Percentiles rank a stretch among this genome's conserved stretches.
Evolutionary conservation across 371 early-diverging fungal genomes (phyloP).

Genomic region (Mucor circinelloides): DNA sequence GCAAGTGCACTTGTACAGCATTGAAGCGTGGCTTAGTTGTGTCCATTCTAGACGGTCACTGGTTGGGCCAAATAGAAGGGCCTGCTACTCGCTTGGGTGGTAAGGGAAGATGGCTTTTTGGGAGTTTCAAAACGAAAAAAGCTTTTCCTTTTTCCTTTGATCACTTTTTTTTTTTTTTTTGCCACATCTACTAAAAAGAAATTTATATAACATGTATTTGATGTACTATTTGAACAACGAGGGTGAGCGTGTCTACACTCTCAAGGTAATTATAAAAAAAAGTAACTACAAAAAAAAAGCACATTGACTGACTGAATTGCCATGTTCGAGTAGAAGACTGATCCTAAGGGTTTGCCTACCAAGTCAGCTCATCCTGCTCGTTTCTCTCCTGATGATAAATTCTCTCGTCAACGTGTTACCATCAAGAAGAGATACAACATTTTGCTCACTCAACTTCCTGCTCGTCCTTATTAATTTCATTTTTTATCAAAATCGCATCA

Average conservation of each 20-base stretch:
- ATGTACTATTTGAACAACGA: conserved; percentile 85
- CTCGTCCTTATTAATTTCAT: conserved; percentile 38
- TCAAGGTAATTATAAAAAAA: conserved; percentile 70
- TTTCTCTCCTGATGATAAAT: conserved; percentile 99
- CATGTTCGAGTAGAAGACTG: conserved; percentile 78
- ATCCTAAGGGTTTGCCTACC: conserved; percentile 79
- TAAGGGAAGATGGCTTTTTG: not conserved
- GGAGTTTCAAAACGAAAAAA: conserved; percentile 1
- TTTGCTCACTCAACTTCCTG: conserved; percentile 77
- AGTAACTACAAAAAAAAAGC: not conserved
- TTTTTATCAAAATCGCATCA: not conserved
- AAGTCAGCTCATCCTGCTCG: conserved; percentile 97
- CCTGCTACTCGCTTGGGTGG: not conserved
- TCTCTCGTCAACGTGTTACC: conserved; percentile 96
- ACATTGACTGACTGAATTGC: not conserved
- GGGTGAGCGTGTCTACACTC: conserved; percentile 96
- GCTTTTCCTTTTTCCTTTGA: not conserved
- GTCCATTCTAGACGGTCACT: not conserved
- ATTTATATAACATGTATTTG: conserved; percentile 82
- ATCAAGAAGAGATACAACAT: conserved; percentile 94
- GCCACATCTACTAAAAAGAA: conserved; percentile 3
- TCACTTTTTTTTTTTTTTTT: conserved; percentile 1
- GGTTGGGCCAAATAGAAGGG: not conserved
- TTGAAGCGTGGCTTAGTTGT: conserved; percentile 15
- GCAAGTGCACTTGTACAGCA: not conserved